phyloP scores from a whole-genome alignment of 2,329 filamentous ascomycete genomes.

The Fusarium cyanostomum region DNA sequence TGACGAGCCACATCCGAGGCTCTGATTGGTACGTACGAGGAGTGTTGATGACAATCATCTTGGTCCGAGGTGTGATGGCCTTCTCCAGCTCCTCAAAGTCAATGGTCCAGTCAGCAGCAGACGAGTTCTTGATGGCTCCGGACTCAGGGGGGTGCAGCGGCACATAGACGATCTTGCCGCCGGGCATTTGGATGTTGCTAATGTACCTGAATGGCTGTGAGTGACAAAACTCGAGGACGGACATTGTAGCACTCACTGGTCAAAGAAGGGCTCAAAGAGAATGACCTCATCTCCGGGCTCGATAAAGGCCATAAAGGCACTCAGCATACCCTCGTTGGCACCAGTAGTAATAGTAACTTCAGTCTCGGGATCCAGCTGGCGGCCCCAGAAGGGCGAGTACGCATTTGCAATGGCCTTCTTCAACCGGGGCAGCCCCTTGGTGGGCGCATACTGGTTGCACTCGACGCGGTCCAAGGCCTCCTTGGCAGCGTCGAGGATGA shows the following conservation, averaged over 20 bases:
- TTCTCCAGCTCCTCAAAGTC: conserved; percentile 84
- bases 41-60: conserved; percentile 94
- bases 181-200: conserved; percentile 98
- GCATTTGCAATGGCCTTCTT: conserved; percentile 93
- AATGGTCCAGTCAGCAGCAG: conserved; percentile 87
- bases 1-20: not conserved
- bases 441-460: conserved; percentile 98
- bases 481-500: conserved; percentile 92
- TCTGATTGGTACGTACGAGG: conserved; percentile 56
- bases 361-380: conserved; percentile 83
- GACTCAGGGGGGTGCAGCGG: conserved; percentile 89
- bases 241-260: conserved; percentile 68
- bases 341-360: conserved; percentile 96
- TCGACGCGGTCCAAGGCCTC: conserved; percentile 88
- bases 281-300: conserved; percentile 97
- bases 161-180: conserved; percentile 93
- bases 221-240: not conserved
- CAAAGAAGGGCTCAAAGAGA: conserved; percentile 98
- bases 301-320: conserved; percentile 97
- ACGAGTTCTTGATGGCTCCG: conserved; percentile 81
- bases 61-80: conserved; percentile 85
- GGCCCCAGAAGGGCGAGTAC: conserved; percentile 89
- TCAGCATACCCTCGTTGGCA: conserved; percentile 93
- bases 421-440: conserved; percentile 88
- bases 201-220: conserved; percentile 65